These are phyloP conservation scores for Coniochaeta prunicola DNA, from an alignment of 2,329 filamentous ascomycete species.

Conservation along the genomic window DNA sequence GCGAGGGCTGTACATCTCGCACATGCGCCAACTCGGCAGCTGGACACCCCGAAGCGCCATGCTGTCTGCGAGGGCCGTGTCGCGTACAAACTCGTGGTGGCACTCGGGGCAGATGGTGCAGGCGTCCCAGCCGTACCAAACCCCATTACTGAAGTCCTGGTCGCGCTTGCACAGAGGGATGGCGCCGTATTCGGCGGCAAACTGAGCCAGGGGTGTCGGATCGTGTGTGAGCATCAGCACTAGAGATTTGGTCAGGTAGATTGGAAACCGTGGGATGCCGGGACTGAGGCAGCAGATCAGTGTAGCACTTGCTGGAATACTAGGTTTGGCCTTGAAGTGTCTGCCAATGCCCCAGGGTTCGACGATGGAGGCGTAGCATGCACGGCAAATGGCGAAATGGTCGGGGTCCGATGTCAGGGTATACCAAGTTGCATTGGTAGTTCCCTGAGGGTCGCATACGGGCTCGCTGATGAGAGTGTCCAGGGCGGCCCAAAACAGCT, in stretches of 20 bases:
- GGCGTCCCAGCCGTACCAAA: constrained; percentile 29
- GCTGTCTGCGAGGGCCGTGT: constrained; percentile 16
- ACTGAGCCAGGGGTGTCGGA: constrained; percentile 17
- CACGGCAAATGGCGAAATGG: constrained; percentile 26
- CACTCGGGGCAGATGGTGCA: constrained; percentile 29
- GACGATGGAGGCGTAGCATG: constrained; percentile 24
- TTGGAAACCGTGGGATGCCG: constrained; percentile 17
- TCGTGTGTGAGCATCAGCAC: constrained; percentile 21
- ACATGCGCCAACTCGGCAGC: constrained; percentile 18
- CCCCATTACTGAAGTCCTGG: constrained; percentile 11
- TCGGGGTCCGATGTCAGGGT: constrained; percentile 21
- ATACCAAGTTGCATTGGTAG: constrained; percentile 23
- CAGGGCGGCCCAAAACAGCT: constrained; percentile 25
- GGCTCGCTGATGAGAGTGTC: constrained; percentile 18
- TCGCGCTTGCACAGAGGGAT: constrained; percentile 21
- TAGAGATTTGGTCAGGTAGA: constrained; percentile 9
- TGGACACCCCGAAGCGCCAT: constrained; percentile 20
- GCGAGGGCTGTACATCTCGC: constrained; percentile 20
- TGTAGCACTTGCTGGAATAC: constrained; percentile 8
- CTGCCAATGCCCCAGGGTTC: constrained; percentile 20
- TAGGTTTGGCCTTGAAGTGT: constrained; percentile 20
- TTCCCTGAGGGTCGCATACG: constrained; percentile 22
- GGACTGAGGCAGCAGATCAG: constrained; percentile 26
- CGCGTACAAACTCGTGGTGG: constrained; percentile 23
- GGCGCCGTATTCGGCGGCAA: constrained; percentile 19